A percentile compares a stretch with the other conserved stretches of the same genome.
phyloP scores from a whole-genome alignment of 768 basidiomycete genomes.

The Kwoniella sp. region DNA sequence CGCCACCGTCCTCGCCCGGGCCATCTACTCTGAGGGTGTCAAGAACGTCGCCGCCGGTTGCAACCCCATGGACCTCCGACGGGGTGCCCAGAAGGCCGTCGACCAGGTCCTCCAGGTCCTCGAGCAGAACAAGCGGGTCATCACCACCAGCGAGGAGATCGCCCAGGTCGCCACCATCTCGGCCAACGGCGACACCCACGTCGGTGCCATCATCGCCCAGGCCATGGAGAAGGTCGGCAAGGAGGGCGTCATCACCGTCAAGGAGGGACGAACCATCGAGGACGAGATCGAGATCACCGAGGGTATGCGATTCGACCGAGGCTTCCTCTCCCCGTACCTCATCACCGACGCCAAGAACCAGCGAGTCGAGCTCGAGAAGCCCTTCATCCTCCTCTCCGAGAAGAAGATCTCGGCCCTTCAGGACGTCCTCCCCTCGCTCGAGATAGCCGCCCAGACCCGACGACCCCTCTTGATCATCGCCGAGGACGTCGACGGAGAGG shows the following conservation, averaged over 20 bases:
- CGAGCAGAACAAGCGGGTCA: constrained; percentile 78
- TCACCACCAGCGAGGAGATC: constrained; percentile 96
- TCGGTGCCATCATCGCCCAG: constrained; percentile 91
- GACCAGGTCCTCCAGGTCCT: constrained; percentile 91
- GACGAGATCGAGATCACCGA: constrained; percentile 99
- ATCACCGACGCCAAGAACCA: constrained; percentile 96
- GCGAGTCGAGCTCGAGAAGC: constrained; percentile 96
- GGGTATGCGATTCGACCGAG: constrained; percentile 99
- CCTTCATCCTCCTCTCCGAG: constrained; percentile 84
- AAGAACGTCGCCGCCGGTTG: constrained; percentile 99
- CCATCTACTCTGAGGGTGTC: constrained; percentile 97
- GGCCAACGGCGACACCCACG: constrained; percentile 74
- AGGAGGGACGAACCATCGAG: constrained; percentile 95
- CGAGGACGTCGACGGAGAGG: constrained; percentile 96
- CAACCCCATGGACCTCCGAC: constrained; percentile 98
- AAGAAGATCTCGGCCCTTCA: constrained; percentile 96
- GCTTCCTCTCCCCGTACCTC: constrained; percentile 96
- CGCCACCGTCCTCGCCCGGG: constrained; percentile 91
- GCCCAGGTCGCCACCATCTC: constrained; percentile 96
- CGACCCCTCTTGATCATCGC: constrained; percentile 94
- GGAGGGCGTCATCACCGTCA: constrained; percentile 99
- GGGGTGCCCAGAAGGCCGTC: constrained; percentile 95
- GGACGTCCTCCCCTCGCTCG: constrained; percentile 87
- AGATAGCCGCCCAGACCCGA: constrained; percentile 58
- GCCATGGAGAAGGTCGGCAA: constrained; percentile 99